phyloP scores from a whole-genome alignment of 1,139 yeast genomes.

The Pichia sp. region DNA sequence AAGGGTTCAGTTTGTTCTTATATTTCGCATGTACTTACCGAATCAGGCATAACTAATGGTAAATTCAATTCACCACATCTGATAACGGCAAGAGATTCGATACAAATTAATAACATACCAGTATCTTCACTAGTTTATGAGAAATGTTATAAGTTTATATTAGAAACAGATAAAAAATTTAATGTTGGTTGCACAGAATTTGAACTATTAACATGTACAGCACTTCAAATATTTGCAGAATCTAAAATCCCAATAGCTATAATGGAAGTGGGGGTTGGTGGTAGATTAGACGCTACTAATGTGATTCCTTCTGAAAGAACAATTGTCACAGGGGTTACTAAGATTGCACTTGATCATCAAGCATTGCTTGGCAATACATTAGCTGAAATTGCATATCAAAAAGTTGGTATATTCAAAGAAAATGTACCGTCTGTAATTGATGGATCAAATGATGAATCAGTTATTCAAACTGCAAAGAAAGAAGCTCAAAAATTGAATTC shows the following conservation, averaged over 20 bases:
- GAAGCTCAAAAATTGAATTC: constrained; percentile 22
- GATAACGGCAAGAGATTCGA: constrained; percentile 65
- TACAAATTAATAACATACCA: constrained; percentile 55
- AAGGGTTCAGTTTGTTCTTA: constrained; percentile 88
- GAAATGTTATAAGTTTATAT: constrained; percentile 37
- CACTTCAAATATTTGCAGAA: constrained; percentile 63
- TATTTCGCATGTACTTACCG: constrained; percentile 52
- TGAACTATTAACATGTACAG: constrained; percentile 77
- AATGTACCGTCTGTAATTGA: constrained; percentile 65
- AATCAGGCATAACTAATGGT: constrained; percentile 52
- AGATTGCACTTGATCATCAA: constrained; percentile 83
- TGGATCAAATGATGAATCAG: constrained; percentile 52
- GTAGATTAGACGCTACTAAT: constrained; percentile 82
- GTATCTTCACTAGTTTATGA: constrained; percentile 45
- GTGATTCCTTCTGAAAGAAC: constrained; percentile 38
- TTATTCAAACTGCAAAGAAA: constrained; percentile 37
- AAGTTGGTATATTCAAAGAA: constrained; percentile 74
- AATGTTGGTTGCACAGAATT: constrained; percentile 74
- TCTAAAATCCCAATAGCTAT: constrained; percentile 64
- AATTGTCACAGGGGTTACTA: constrained; percentile 68
- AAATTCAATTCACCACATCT: constrained; percentile 86
- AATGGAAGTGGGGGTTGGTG: constrained; percentile 89
- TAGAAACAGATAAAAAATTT: constrained; percentile 31
- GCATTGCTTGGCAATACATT: constrained; percentile 61
- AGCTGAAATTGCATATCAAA: constrained; percentile 60